Percentiles rank a stretch among this genome's conserved stretches.
Conservation (phyloP, 768 basidiomycete species). For the Phylloporus rhodoxanthus region DNA sequence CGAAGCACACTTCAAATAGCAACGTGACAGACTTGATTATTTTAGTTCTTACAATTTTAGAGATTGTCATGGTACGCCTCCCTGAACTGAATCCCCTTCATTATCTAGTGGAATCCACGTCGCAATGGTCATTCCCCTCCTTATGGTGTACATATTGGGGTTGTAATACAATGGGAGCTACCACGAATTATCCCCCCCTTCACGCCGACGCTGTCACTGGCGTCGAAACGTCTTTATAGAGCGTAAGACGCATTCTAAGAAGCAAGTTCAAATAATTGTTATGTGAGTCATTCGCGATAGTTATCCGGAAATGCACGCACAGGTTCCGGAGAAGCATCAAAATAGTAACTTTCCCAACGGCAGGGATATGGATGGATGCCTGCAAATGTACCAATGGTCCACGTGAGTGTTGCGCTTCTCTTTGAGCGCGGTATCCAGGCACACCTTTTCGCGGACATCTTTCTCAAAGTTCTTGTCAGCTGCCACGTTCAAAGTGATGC, state of each 20-base stretch:
- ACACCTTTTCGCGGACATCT: conserved; percentile 86
- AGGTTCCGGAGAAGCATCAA: conserved; percentile 95
- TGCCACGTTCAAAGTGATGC: conserved; percentile 87
- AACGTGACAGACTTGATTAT: conserved; percentile 14
- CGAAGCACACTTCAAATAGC: conserved; percentile 41
- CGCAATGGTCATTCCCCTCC: conserved; percentile 24
- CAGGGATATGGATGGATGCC: conserved; percentile 93
- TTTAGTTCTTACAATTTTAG: conserved; percentile 12
- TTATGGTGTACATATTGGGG: conserved; percentile 32
- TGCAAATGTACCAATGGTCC: not conserved
- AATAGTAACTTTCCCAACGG: conserved; percentile 97
- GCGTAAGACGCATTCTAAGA: conserved; percentile 26
- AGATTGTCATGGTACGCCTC: conserved; percentile 11
- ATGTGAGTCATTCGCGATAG: conserved; percentile 4
- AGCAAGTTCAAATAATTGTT: not conserved
- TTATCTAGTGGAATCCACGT: conserved; percentile 15
- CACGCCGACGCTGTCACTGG: conserved; percentile 3
- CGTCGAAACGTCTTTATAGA: conserved; percentile 17
- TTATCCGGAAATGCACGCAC: conserved; percentile 40
- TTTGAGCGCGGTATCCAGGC: conserved; percentile 11
- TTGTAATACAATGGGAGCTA: conserved; percentile 23
- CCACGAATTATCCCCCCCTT: conserved; percentile 9
- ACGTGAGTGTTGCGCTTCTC: conserved; percentile 8
- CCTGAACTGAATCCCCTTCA: conserved; percentile 9
- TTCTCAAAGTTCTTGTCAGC: conserved; percentile 96